phyloP scores from a whole-genome alignment of 768 basidiomycete genomes.

The Pleurotus djamor region DNA sequence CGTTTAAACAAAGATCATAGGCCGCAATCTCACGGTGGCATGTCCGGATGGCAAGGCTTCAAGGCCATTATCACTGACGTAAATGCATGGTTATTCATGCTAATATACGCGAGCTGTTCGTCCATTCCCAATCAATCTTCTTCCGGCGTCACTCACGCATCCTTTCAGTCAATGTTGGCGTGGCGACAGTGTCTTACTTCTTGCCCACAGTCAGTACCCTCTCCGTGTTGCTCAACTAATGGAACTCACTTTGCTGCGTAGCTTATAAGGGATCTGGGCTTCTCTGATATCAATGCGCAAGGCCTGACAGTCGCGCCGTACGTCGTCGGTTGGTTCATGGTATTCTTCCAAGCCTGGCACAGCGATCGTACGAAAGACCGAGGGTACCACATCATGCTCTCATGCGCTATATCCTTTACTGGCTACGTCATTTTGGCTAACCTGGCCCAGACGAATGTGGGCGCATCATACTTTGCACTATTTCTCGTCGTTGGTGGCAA shows the following conservation, averaged over 20 bases:
- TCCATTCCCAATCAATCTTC: neutral
- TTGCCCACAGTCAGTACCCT: constrained; percentile 40
- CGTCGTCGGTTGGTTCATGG: constrained; percentile 53
- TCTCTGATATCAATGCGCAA: constrained; percentile 54
- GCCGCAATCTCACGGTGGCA: constrained; percentile 56
- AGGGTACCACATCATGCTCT: constrained; percentile 55
- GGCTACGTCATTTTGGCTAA: constrained; percentile 58
- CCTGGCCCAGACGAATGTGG: constrained; percentile 45
- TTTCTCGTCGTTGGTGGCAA: constrained; percentile 56
- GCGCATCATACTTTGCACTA: constrained; percentile 55
- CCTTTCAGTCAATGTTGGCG: constrained; percentile 50
- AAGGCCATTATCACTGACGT: constrained; percentile 47
- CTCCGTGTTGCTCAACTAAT: neutral
- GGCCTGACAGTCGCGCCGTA: constrained; percentile 60
- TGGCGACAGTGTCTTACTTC: constrained; percentile 56
- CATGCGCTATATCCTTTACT: constrained; percentile 39
- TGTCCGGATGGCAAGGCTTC: constrained; percentile 55
- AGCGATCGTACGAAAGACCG: constrained; percentile 52
- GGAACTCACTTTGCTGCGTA: constrained; percentile 12
- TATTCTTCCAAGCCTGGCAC: constrained; percentile 52
- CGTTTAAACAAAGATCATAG: constrained; percentile 53
- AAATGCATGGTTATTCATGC: constrained; percentile 52
- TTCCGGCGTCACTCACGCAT: neutral
- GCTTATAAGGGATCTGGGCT: constrained; percentile 56
- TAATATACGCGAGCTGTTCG: constrained; percentile 52